Conservation (phyloP, 495 filamentous ascomycete species). For the Daldinia concentrica region DNA sequence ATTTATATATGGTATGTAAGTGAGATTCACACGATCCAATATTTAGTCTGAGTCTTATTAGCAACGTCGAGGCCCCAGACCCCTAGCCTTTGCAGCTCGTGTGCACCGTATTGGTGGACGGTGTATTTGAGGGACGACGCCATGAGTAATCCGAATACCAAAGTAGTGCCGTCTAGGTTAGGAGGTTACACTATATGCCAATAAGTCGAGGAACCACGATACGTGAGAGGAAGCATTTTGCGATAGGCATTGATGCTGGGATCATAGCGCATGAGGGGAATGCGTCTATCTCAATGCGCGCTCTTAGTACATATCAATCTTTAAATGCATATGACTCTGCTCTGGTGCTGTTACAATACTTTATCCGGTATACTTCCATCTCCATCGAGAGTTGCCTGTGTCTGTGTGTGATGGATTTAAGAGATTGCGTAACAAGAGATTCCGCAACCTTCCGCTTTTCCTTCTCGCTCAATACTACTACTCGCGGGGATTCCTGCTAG, state of each 20-base stretch:
- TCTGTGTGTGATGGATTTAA: not conserved
- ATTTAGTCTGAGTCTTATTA: slow-evolving; percentile 35
- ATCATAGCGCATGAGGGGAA: slow-evolving; percentile 2
- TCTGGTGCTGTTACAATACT: not conserved
- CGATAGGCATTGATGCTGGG: not conserved
- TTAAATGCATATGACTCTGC: slow-evolving; percentile 2
- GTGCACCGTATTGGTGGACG: slow-evolving; percentile 41
- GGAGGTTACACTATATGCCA: not conserved
- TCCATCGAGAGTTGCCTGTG: not conserved
- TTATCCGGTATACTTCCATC: slow-evolving; percentile 3
- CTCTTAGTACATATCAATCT: not conserved
- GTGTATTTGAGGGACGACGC: slow-evolving; percentile 38
- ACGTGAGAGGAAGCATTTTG: not conserved
- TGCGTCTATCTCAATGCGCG: not conserved
- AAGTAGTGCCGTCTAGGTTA: not conserved
- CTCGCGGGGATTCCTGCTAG: not conserved
- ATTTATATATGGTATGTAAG: no score
- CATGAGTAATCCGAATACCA: slow-evolving; percentile 32
- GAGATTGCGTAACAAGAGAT: not conserved
- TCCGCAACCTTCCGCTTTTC: not conserved
- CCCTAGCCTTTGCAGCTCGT: slow-evolving; percentile 44
- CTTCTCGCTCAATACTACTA: not conserved
- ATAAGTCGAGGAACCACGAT: not conserved
- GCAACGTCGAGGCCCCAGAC: slow-evolving; percentile 44
- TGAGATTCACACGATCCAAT: slow-evolving; percentile 46